These are phyloP conservation scores for Choiromyces venosus DNA, from an alignment of 495 filamentous ascomycete genomes.

Conservation along the genomic window DNA sequence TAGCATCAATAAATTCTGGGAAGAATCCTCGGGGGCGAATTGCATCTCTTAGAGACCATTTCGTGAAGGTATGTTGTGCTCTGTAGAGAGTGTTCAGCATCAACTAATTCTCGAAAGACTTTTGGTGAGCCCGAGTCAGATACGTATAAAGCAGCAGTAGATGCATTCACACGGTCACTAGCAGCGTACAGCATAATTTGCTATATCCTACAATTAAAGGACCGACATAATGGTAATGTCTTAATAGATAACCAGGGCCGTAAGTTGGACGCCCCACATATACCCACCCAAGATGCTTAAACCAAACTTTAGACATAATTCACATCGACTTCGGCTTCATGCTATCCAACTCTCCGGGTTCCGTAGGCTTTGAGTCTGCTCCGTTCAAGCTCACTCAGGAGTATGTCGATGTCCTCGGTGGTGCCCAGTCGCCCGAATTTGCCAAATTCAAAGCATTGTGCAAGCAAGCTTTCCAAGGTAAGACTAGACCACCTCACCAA, in stretches of 20 bases:
- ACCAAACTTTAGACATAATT: conserved; percentile 53
- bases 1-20: conserved; percentile 60
- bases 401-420: conserved; percentile 69
- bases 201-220: conserved; percentile 71
- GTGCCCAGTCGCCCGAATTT: conserved; percentile 56
- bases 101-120: conserved; percentile 42
- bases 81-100: not conserved
- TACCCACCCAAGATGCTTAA: not conserved
- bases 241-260: conserved; percentile 69
- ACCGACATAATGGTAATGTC: conserved; percentile 76
- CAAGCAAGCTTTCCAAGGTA: conserved; percentile 69
- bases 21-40: conserved; percentile 62
- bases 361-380: conserved; percentile 70
- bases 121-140: conserved; percentile 61
- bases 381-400: conserved; percentile 75
- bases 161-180: conserved; percentile 63
- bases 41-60: conserved; percentile 69
- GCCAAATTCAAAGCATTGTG: conserved; percentile 63
- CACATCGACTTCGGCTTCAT: conserved; percentile 82
- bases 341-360: conserved; percentile 71
- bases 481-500: conserved; percentile 16
- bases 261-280: conserved; percentile 21
- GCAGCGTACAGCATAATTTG: conserved; percentile 72
- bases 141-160: conserved; percentile 58
- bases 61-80: conserved; percentile 50